Percentiles rank a stretch among this genome's conserved stretches.
phyloP scores from a whole-genome alignment of 495 filamentous ascomycete species.

The Aspergillus affinis region DNA sequence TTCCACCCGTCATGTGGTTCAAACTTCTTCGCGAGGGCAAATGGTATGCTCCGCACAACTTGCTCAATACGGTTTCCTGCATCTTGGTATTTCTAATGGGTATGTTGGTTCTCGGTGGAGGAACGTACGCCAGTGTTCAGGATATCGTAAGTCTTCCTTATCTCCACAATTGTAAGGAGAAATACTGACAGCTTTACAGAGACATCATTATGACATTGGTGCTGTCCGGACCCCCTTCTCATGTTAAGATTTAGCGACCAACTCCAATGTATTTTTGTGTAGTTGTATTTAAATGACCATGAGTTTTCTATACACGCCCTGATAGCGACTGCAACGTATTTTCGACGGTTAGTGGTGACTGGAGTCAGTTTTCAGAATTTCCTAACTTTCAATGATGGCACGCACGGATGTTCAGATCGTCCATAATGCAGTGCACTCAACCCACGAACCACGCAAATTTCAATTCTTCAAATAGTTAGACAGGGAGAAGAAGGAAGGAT shows the following conservation, averaged over 20 bases:
- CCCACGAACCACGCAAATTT: too few relatives aligned
- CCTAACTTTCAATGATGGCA: too few relatives aligned
- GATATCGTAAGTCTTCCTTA: constrained; percentile 52
- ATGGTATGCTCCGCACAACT: constrained; percentile 35
- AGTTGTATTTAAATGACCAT: too few relatives aligned
- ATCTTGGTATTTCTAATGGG: constrained; percentile 29
- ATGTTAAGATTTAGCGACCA: background rate
- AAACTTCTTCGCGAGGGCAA: constrained; percentile 45
- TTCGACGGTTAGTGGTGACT: too few relatives aligned
- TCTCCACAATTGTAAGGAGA: background rate
- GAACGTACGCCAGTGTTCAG: constrained; percentile 55
- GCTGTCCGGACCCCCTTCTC: background rate
- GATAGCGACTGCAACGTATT: too few relatives aligned
- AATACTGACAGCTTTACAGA: background rate
- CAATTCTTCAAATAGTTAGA: too few relatives aligned
- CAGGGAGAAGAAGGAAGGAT: too few relatives aligned
- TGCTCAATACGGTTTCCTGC: constrained; percentile 24
- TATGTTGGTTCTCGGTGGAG: constrained; percentile 36
- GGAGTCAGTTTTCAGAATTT: too few relatives aligned
- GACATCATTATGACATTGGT: background rate
- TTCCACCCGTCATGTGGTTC: constrained; percentile 66
- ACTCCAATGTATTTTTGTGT: background rate
- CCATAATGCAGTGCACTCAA: too few relatives aligned
- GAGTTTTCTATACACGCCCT: too few relatives aligned
- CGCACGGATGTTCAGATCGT: too few relatives aligned